Evolutionary conservation across 2,329 filamentous ascomycete genomes (phyloP).

Genomic region (Talaromyces sp.): DNA sequence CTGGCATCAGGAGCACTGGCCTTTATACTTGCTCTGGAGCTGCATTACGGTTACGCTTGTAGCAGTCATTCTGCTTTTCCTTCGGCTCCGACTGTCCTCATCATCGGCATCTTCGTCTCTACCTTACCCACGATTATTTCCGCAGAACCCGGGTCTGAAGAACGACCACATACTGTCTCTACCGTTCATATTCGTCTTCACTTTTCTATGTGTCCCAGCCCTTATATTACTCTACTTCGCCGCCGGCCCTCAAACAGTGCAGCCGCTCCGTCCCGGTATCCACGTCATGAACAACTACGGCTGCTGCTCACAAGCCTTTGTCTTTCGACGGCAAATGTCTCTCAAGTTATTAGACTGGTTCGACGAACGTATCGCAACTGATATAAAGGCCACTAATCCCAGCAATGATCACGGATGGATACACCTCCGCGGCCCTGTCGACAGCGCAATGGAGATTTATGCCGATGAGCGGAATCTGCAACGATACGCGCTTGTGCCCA

Average conservation of each 20-base stretch:
- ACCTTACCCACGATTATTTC: background rate
- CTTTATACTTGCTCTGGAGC: slow-evolving; percentile 38
- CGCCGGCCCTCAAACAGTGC: slow-evolving; percentile 41
- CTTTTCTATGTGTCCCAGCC: slow-evolving; percentile 30
- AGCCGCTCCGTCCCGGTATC: slow-evolving; percentile 38
- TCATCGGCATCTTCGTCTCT: slow-evolving; percentile 28
- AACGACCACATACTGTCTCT: slow-evolving; percentile 9
- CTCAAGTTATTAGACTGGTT: slow-evolving; percentile 33
- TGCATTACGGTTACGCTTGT: slow-evolving; percentile 21
- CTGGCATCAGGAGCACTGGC: slow-evolving; percentile 48
- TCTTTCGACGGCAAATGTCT: slow-evolving; percentile 40
- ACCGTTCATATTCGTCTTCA: slow-evolving; percentile 27
- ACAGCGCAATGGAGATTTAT: slow-evolving; percentile 44
- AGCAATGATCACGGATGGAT: slow-evolving; percentile 15
- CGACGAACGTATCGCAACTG: slow-evolving; percentile 23
- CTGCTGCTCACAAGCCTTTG: slow-evolving; percentile 47
- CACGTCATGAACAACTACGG: slow-evolving; percentile 44
- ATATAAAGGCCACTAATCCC: background rate
- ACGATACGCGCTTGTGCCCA: slow-evolving; percentile 45
- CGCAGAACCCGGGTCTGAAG: background rate
- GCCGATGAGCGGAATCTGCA: slow-evolving; percentile 40
- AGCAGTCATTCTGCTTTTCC: background rate
- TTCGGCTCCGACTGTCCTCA: slow-evolving; percentile 19
- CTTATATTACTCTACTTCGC: slow-evolving; percentile 42
- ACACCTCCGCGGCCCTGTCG: slow-evolving; percentile 36